Base-by-base conservation (phyloP, 176 grass and related monocot genomes). In the Eremochloa ophiuroides region DNA sequence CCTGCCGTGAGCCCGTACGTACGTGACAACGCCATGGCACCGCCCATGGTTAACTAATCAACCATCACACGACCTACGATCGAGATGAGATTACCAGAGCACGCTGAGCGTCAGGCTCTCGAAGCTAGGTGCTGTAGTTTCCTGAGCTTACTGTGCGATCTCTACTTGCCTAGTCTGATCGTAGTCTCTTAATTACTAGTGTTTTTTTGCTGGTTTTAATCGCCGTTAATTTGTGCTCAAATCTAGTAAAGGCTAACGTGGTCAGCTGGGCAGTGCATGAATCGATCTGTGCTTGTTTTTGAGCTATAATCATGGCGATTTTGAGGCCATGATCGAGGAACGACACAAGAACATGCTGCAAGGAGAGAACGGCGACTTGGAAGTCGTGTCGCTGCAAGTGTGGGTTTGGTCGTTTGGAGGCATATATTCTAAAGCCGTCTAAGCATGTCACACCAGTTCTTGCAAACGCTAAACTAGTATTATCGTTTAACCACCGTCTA, bases 1-100 rank as follows among this genome's bases (percentile, higher is more conserved):
- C 73, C 67, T 82, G 39, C 88, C 88, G 26, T 90, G 83, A 88
- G n/a, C 46, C 15, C n/a, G n/a, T n/a, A n/a, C n/a, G n/a, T n/a
- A n/a, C 14, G 63, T 18, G 56, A 67, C 58, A 2, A 14, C 53
- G 46, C 18, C 23, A 22, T 33, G 51, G 27, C 47, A 5, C 16
- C 60, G 16, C 16, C 60, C 22, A 71, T 62, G 47, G 29, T 28
- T 79, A 72, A 48, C 69, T 30, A 7, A 50, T 85, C 27, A 27
- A 42, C 35, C 75, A 23, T 23, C 33, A 50, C 16, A 59, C 55
- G 8, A 12, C 9, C 16, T 0, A 4, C 22, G 7, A 22, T 25
- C 46, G 43, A 85, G 50, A 27, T 34, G 66, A 40, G 66, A 41
- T 31, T 41, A 2, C 15, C n/a, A 13, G 26, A 42, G 35, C n/a